Conservation (phyloP, 148 eudicot genomes). For the Cornus kousa region DNA sequence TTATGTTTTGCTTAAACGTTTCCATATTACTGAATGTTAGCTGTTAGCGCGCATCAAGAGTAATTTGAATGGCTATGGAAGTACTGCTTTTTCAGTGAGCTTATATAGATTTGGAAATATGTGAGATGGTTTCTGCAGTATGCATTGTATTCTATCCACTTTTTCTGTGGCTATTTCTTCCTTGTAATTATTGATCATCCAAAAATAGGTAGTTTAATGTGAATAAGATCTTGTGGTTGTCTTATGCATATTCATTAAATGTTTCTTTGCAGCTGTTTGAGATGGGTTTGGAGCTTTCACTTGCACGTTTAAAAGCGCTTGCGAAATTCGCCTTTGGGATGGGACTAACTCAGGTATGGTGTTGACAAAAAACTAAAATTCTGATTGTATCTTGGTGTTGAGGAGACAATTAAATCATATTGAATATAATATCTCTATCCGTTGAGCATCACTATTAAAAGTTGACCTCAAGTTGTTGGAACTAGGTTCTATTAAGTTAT, state of each 20-base stretch:
- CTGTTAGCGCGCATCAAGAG: not conserved
- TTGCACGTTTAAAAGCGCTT: constrained; percentile 91
- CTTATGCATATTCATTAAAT: not conserved
- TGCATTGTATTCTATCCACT: not conserved
- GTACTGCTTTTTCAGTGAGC: not conserved
- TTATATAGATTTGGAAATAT: no score
- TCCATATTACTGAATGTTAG: not conserved
- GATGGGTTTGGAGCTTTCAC: constrained; percentile 98
- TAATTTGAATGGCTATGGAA: not conserved
- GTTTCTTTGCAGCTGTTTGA: constrained; percentile 75
- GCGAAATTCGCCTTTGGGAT: constrained; percentile 95
- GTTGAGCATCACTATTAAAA: not conserved
- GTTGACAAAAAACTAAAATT: not conserved
- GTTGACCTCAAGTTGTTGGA: not conserved
- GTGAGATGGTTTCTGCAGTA: no score
- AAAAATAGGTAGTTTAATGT: not conserved
- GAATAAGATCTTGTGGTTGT: not conserved
- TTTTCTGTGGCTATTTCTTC: not conserved
- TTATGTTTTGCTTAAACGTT: not conserved
- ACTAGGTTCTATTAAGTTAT: not conserved
- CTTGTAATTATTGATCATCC: constrained; percentile 1
- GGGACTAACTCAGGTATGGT: constrained; percentile 84
- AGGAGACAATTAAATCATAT: not conserved
- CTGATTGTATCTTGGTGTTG: not conserved
- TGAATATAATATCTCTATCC: not conserved